Evolutionary conservation across 768 basidiomycete genomes (phyloP).

Genomic region (Hericium coralloides): DNA sequence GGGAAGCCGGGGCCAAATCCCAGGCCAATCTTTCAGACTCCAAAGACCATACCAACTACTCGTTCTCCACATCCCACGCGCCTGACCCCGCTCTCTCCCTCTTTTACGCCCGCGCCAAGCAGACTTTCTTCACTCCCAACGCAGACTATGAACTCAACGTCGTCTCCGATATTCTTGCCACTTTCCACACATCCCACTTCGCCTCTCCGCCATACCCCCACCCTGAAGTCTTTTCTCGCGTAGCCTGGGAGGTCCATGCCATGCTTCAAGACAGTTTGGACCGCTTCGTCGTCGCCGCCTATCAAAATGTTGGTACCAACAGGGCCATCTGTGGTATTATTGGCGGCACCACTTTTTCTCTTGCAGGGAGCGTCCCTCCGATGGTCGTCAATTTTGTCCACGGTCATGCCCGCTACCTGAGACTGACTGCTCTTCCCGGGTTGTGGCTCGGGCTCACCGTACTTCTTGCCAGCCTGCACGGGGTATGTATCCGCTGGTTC

Average conservation of each 20-base stretch:
- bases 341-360: slow-evolving; percentile 43
- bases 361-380: slow-evolving; percentile 32
- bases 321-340: slow-evolving; percentile 63
- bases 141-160: slow-evolving; percentile 67
- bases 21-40: slow-evolving; percentile 23
- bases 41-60: slow-evolving; percentile 6
- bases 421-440: slow-evolving; percentile 40
- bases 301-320: slow-evolving; percentile 62
- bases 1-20: slow-evolving; percentile 58
- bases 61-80: slow-evolving; percentile 13
- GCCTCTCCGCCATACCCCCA: slow-evolving; percentile 45
- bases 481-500: not conserved
- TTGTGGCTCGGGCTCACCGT: not conserved
- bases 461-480: not conserved
- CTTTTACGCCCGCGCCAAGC: slow-evolving; percentile 73
- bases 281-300: slow-evolving; percentile 61
- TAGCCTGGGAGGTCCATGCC: slow-evolving; percentile 45
- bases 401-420: slow-evolving; percentile 44
- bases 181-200: slow-evolving; percentile 36
- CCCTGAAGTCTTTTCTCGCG: slow-evolving; percentile 51
- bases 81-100: slow-evolving; percentile 40
- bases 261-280: slow-evolving; percentile 57
- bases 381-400: slow-evolving; percentile 35
- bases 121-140: slow-evolving; percentile 71
- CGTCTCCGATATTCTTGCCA: slow-evolving; percentile 52